A percentile compares a stretch with the other conserved stretches of the same genome.
These are phyloP conservation scores for Dentipellis sp. DNA, from an alignment of 768 basidiomycete genomes.

Conservation along the genomic window DNA sequence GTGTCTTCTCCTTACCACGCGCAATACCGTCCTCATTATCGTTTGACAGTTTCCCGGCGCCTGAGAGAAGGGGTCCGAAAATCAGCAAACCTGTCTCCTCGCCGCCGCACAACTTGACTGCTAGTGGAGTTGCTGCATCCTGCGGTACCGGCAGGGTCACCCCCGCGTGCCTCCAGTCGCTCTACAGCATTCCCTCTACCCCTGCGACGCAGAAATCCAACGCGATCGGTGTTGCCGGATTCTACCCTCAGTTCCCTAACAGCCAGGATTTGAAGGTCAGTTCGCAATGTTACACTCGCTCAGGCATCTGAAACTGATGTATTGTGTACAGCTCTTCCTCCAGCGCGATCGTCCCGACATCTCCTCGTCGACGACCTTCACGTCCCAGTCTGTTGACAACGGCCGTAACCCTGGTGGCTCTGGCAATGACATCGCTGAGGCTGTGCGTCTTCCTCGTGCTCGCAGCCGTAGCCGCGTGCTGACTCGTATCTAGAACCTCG, in stretches of 20 bases:
- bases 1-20: neutral
- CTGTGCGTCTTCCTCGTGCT: no score
- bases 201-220: slow-evolving; percentile 17
- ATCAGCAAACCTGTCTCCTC: neutral
- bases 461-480: no score
- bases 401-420: neutral
- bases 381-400: slow-evolving; percentile 9
- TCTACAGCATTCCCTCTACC: slow-evolving; percentile 27
- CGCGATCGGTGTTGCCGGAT: slow-evolving; percentile 23
- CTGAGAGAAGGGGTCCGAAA: neutral
- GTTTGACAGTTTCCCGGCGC: neutral
- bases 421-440: no score
- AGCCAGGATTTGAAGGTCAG: slow-evolving; percentile 18
- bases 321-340: slow-evolving; percentile 1
- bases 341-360: slow-evolving; percentile 5
- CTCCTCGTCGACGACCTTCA: slow-evolving; percentile 5
- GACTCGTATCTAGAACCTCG: slow-evolving; percentile 14
- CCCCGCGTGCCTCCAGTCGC: slow-evolving; percentile 23
- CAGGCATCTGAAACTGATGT: neutral
- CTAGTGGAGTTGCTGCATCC: neutral
- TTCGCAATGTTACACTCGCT: neutral
- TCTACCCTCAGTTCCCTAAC: slow-evolving; percentile 21
- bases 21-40: neutral
- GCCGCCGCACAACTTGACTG: neutral
- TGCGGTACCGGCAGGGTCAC: slow-evolving; percentile 12